Evolutionary conservation across 2,329 filamentous ascomycete genomes (phyloP).

Genomic region (Alternaria consortialis): DNA sequence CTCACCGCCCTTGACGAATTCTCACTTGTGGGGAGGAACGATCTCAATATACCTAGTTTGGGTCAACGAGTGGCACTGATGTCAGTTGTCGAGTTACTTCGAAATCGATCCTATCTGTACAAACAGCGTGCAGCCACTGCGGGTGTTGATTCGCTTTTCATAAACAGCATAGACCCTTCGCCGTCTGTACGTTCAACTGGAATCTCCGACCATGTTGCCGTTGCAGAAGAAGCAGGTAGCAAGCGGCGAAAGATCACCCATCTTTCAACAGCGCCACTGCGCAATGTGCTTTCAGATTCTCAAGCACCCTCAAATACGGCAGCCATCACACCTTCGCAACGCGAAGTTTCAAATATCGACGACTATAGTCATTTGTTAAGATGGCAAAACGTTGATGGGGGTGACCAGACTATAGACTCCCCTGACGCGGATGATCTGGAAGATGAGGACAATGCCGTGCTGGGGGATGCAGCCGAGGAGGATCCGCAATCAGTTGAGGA

Average conservation of each 20-base stretch:
- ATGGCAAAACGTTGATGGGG: slow-evolving; percentile 17
- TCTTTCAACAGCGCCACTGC: slow-evolving; percentile 2
- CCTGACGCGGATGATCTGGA: slow-evolving; percentile 13
- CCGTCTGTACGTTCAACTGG: neutral
- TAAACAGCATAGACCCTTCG: neutral
- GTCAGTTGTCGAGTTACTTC: slow-evolving; percentile 66
- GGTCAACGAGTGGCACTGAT: slow-evolving; percentile 67
- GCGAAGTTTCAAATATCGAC: neutral
- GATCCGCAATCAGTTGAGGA: slow-evolving; percentile 1
- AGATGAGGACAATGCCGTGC: slow-evolving; percentile 16
- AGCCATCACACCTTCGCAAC: neutral
- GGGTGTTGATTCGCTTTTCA: slow-evolving; percentile 6
- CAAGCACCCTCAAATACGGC: neutral
- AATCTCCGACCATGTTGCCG: neutral
- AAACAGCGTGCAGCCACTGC: slow-evolving; percentile 9
- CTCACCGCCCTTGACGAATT: slow-evolving; percentile 64
- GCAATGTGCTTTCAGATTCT: neutral
- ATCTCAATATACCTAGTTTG: slow-evolving; percentile 60
- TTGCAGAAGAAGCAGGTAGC: neutral
- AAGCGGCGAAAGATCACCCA: slow-evolving; percentile 17
- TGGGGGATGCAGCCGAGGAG: slow-evolving; percentile 18
- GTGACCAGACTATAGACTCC: slow-evolving; percentile 16
- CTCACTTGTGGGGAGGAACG: slow-evolving; percentile 61
- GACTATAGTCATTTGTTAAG: slow-evolving; percentile 44
- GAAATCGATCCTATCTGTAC: slow-evolving; percentile 28